Percentiles rank a stretch among this genome's conserved stretches.
phyloP scores from a whole-genome alignment of 73 alveolate genomes.

The Paraurostyla sp. region DNA sequence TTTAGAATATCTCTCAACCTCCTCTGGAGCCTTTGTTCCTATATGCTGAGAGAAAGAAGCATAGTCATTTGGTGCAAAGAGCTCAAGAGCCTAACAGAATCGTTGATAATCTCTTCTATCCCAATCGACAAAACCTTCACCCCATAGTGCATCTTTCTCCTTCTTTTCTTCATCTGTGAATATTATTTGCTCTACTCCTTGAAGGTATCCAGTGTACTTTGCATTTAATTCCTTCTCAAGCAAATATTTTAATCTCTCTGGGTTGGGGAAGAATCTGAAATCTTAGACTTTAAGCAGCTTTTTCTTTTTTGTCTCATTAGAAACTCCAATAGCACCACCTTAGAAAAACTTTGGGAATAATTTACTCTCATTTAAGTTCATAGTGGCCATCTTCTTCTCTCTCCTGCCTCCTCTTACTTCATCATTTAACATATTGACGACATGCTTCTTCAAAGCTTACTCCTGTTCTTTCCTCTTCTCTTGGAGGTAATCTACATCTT shows the following conservation, averaged over 20 bases:
- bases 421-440: constrained; percentile 77
- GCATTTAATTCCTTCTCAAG: constrained; percentile 82
- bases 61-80: constrained; percentile 81
- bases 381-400: constrained; percentile 74
- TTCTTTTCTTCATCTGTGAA: constrained; percentile 85
- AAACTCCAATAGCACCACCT: constrained; percentile 56
- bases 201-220: constrained; percentile 50
- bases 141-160: constrained; percentile 76
- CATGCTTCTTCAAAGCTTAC: constrained; percentile 68
- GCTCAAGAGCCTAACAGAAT: constrained; percentile 84
- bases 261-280: constrained; percentile 81
- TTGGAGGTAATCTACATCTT: constrained; percentile 92
- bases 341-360: constrained; percentile 73
- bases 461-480: constrained; percentile 90
- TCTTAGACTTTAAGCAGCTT: constrained; percentile 82
- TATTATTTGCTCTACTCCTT: constrained; percentile 72
- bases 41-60: constrained; percentile 59
- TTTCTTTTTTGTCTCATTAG: constrained; percentile 73
- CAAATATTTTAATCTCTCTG: constrained; percentile 79
- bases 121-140: constrained; percentile 89
- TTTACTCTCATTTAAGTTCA: constrained; percentile 64
- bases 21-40: constrained; percentile 89
- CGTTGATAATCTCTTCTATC: constrained; percentile 82
- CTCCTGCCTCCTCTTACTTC: constrained; percentile 83
- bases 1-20: constrained; percentile 87